A percentile compares a stretch with the other conserved stretches of the same genome.
Conservation (phyloP, 169 alveolate genomes). For the Plasmodium berghei region DNA sequence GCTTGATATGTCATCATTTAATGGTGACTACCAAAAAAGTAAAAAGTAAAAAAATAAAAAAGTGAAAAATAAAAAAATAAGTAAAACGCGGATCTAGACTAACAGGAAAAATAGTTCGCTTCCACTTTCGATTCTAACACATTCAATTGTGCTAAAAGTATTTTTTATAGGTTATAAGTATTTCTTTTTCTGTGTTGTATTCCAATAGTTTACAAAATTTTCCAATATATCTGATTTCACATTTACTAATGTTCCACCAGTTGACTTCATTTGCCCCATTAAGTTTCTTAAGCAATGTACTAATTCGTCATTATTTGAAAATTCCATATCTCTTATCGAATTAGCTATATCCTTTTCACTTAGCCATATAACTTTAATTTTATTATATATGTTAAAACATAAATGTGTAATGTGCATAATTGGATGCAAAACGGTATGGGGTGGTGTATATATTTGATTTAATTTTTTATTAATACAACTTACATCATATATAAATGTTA, state of each 20-base stretch:
- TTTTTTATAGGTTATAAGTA: background rate
- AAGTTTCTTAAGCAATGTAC: constrained; percentile 38
- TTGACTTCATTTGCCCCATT: constrained; percentile 67
- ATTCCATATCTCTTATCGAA: constrained; percentile 18
- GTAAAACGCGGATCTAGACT: too few species aligned
- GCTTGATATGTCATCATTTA: too few species aligned
- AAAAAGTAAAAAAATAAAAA: too few species aligned
- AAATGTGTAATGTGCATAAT: constrained; percentile 55
- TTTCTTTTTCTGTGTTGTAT: constrained; percentile 21
- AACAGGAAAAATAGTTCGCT: too few species aligned
- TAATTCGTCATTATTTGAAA: constrained; percentile 37
- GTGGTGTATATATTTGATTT: constrained; percentile 42
- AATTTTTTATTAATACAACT: constrained; percentile 26
- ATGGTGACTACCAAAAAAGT: too few species aligned
- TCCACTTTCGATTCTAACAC: too few species aligned
- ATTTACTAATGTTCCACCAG: constrained; percentile 48
- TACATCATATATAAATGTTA: constrained; percentile 50
- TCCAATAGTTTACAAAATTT: constrained; percentile 70
- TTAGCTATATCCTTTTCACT: constrained; percentile 54
- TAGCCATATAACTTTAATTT: constrained; percentile 61
- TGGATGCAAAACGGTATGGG: constrained; percentile 72
- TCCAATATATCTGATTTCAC: constrained; percentile 40
- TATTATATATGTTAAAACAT: constrained; percentile 58
- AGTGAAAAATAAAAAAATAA: too few species aligned
- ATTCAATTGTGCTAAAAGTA: too few species aligned